These are phyloP conservation scores for Suillus subalutaceus DNA, from an alignment of 768 basidiomycete genomes.

Conservation along the genomic window DNA sequence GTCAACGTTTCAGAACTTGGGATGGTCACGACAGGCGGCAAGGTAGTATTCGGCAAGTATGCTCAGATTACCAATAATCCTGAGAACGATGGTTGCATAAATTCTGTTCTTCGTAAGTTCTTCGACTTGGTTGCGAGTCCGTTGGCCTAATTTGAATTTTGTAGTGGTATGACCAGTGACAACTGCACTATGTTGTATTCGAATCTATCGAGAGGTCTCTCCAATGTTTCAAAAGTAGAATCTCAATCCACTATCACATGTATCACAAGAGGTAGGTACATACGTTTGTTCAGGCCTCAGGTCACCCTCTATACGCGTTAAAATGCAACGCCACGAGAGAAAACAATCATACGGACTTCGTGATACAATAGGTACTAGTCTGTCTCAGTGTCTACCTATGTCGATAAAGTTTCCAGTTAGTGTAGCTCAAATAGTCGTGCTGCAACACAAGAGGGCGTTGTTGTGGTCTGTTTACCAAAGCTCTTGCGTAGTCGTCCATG, in stretches of 20 bases:
- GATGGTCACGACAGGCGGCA: constrained; percentile 96
- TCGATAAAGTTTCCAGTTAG: not conserved
- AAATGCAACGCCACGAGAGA: no score
- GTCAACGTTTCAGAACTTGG: constrained; percentile 99
- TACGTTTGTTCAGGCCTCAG: not conserved
- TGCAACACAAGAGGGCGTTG: constrained; percentile 4
- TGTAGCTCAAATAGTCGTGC: not conserved
- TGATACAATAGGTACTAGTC: not conserved
- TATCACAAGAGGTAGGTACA: not conserved
- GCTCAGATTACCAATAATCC: constrained; percentile 94
- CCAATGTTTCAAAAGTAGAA: not conserved
- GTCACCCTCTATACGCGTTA: not conserved
- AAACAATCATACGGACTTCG: not conserved
- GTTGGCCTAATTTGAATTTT: not conserved
- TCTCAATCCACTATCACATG: not conserved
- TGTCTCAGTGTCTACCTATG: not conserved
- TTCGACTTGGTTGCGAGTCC: not conserved
- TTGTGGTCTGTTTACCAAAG: constrained; percentile 26
- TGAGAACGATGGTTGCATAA: constrained; percentile 96
- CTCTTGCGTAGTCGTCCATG: constrained; percentile 24
- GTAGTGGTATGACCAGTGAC: constrained; percentile 1
- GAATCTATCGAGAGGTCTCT: not conserved
- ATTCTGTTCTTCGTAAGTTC: constrained; percentile 84
- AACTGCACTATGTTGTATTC: not conserved
- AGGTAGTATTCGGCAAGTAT: constrained; percentile 92